A percentile compares a stretch with the other conserved stretches of the same genome.
Evolutionary conservation across 139 green algal genomes (phyloP).

Genomic region (Edaphochlamys debaryana): DNA sequence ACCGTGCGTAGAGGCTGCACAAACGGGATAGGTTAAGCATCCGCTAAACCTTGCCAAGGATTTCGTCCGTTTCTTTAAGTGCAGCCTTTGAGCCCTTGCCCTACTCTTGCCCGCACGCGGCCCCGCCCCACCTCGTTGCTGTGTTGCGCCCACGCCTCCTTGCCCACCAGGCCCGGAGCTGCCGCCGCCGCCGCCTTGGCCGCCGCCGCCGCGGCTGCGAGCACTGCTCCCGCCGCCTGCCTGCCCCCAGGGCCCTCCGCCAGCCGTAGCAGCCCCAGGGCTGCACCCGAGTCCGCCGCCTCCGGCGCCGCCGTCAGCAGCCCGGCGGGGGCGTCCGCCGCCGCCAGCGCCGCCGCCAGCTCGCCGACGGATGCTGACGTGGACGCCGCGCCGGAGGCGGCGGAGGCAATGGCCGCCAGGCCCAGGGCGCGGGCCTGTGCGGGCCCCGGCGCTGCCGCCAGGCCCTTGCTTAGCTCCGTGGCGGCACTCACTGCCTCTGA

Average conservation of each 20-base stretch:
- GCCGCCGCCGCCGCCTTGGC: too few species aligned
- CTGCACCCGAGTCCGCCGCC: not conserved
- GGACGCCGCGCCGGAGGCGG: not conserved
- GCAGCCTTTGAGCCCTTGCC: too few species aligned
- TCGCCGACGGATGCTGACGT: not conserved
- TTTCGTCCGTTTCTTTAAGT: too few species aligned
- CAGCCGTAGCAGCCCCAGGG: not conserved
- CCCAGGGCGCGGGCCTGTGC: slow-evolving; percentile 5
- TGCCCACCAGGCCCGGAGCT: not conserved
- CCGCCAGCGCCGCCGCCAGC: slow-evolving; percentile 13
- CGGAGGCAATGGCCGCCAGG: not conserved
- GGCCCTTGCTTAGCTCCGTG: too few species aligned
- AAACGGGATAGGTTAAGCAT: too few species aligned
- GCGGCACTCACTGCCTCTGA: too few species aligned
- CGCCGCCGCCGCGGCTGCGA: too few species aligned
- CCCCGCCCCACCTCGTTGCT: slow-evolving; percentile 22
- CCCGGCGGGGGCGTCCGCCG: not conserved
- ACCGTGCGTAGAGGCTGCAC: too few species aligned
- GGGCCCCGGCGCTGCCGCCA: too few species aligned
- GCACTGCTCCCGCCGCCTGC: too few species aligned
- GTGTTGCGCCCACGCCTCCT: not conserved
- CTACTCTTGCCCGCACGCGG: not conserved
- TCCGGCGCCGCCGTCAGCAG: not conserved
- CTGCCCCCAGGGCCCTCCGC: not conserved
- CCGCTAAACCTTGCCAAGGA: too few species aligned